Base-by-base conservation (phyloP, 352 stramenopile species). In the Peronospora farinosa region DNA sequence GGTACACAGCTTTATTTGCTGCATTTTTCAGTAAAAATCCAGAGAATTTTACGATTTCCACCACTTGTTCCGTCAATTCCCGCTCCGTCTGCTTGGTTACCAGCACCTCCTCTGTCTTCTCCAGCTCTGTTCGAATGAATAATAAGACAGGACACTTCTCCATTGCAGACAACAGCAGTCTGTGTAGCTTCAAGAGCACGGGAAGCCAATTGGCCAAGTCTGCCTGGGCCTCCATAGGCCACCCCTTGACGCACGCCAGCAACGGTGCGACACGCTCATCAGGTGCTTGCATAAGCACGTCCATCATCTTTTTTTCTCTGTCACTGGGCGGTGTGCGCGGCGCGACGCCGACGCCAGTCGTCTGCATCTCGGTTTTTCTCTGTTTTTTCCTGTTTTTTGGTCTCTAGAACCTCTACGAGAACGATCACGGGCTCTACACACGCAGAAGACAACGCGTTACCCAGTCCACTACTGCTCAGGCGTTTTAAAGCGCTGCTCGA, bases 21-120 rank as follows among this genome's bases (percentile, higher is more conserved):
- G 84, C 66, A 47, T 94, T 94, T 30, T 91, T 79, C 31, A 92
- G 69, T 37, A 94, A 48, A 33, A 88, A 74, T 11, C 75, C 77
- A 4, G 65, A 74, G 49, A 92, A 90, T 3, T 81, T 81, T 54
- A 94, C 50, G 16, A 82, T 62, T 49, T 92, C 73, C 51, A 73
- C 78, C 41, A 89, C 69, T 43, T 73, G 67, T 25, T 82, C 74
- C 0, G 72, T 81, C 31, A 68, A 7, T 15, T 82, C 64, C 15
- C 40, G 54, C 54, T 84, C 72, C 15, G 57, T 69, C 48, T 46
- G 59, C 40, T 47, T 47, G 12, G 16, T 25, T 32, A 46, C 41
- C 46, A 25, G 9, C n/a, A 23, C 4, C 16, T 48, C 23, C 19
- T 47, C 47, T 31, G 36, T 47, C 53, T 38, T 66, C 38, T 73